Evolutionary conservation across 2,329 filamentous ascomycete species (phyloP).

Genomic region (Alternaria gansuensis): DNA sequence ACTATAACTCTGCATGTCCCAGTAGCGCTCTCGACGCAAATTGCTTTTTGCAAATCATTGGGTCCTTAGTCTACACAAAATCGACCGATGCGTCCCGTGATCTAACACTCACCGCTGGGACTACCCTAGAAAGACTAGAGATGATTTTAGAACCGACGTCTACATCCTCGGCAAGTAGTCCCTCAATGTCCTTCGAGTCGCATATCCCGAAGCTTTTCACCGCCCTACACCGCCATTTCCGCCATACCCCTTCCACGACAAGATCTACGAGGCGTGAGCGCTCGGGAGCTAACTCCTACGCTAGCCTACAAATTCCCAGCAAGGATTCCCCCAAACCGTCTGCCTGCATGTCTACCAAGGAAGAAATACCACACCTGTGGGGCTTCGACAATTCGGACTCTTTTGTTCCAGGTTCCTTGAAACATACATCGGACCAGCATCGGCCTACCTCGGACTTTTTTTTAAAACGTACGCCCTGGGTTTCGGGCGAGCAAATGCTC

Average conservation of each 20-base stretch:
- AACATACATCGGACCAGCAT: slow-evolving; percentile 11
- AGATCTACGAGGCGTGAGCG: slow-evolving; percentile 18
- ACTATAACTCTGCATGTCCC: slow-evolving; percentile 14
- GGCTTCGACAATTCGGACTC: slow-evolving; percentile 9
- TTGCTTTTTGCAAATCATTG: slow-evolving; percentile 14
- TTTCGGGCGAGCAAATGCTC: slow-evolving; percentile 2
- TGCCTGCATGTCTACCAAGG: slow-evolving; percentile 7
- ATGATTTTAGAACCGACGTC: background rate
- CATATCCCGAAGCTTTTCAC: slow-evolving; percentile 25
- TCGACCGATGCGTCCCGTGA: slow-evolving; percentile 14
- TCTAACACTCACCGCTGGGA: slow-evolving; percentile 8
- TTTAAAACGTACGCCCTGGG: slow-evolving; percentile 6
- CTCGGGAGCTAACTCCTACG: slow-evolving; percentile 16
- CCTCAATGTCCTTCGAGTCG: slow-evolving; percentile 7
- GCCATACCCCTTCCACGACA: slow-evolving; percentile 10
- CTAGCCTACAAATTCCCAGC: slow-evolving; percentile 17
- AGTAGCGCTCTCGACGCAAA: slow-evolving; percentile 4
- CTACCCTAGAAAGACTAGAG: slow-evolving; percentile 5
- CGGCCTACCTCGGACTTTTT: slow-evolving; percentile 9
- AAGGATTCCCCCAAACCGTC: slow-evolving; percentile 18
- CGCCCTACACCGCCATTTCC: slow-evolving; percentile 34
- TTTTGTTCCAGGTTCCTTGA: slow-evolving; percentile 14
- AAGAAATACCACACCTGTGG: slow-evolving; percentile 15
- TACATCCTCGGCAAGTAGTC: slow-evolving; percentile 5
- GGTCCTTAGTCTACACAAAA: slow-evolving; percentile 6